Evolutionary conservation across 768 basidiomycete species (phyloP).

Genomic region (Suillus fuscotomentosus): DNA sequence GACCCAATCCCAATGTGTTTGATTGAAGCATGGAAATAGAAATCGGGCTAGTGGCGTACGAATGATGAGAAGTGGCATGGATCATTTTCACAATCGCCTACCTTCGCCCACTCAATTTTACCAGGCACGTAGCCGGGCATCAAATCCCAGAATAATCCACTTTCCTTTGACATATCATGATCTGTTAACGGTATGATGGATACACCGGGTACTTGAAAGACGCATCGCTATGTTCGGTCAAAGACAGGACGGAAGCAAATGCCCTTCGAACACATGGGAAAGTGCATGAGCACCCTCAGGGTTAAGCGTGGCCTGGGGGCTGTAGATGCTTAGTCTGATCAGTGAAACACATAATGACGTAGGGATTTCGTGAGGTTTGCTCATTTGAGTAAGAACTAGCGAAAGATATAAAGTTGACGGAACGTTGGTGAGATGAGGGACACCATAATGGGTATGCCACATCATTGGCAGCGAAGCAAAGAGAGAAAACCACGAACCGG

Average conservation of each 20-base stretch:
- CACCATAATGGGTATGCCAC: neutral
- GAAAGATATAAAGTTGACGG: neutral
- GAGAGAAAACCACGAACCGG: neutral
- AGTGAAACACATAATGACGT: neutral
- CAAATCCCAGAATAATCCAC: neutral
- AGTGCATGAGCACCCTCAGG: neutral
- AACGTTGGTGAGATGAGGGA: neutral
- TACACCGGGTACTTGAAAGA: slow-evolving; percentile 1
- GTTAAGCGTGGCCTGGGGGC: neutral
- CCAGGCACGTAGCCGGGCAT: neutral
- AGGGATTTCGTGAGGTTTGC: neutral
- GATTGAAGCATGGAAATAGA: neutral
- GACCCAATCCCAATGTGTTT: neutral
- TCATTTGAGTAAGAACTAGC: neutral
- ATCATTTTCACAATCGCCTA: neutral
- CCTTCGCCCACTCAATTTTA: neutral
- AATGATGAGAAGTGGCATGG: neutral
- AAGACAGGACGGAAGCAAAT: neutral
- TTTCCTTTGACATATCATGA: neutral
- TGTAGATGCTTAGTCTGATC: neutral
- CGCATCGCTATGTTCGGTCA: neutral
- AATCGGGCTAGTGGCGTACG: neutral
- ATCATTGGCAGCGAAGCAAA: neutral
- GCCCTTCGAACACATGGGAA: neutral
- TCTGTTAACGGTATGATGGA: neutral